Conservation (phyloP, 2,329 filamentous ascomycete species). For the Amauroascus niger region DNA sequence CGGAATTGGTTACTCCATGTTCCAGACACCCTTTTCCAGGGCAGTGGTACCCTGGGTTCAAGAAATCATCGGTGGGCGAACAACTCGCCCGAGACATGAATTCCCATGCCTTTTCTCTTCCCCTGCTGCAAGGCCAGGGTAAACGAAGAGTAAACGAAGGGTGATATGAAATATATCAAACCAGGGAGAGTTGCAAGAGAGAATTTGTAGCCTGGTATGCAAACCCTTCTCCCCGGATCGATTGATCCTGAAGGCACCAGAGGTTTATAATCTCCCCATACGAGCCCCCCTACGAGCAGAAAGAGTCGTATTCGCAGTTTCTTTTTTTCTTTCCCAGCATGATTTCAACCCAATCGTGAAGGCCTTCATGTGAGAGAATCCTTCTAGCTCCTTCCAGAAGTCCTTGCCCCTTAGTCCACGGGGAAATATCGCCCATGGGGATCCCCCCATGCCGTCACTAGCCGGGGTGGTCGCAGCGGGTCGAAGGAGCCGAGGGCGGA, state of each 20-base stretch:
- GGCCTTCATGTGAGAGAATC: neutral
- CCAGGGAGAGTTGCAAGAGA: neutral
- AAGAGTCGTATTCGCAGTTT: neutral
- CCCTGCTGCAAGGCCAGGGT: neutral
- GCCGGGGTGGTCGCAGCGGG: slow-evolving; percentile 1
- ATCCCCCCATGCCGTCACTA: slow-evolving; percentile 1
- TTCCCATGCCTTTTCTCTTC: neutral
- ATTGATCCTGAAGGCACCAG: neutral
- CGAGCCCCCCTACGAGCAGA: neutral
- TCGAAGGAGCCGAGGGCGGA: neutral
- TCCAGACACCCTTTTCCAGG: neutral
- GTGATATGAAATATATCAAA: too few relatives aligned
- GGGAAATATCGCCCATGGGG: neutral
- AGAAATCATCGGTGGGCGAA: neutral
- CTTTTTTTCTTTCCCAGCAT: neutral
- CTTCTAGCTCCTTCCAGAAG: slow-evolving; percentile 1
- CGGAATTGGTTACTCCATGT: neutral
- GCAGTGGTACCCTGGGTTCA: neutral
- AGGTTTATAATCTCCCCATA: neutral
- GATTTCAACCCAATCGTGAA: neutral
- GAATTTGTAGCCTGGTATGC: neutral
- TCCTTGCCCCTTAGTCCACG: neutral
- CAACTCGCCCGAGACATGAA: neutral
- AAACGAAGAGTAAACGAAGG: neutral
- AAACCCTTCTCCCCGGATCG: neutral